Evolutionary conservation across 148 eudicot species (phyloP).

Genomic region (Selenicereus undatus): DNA sequence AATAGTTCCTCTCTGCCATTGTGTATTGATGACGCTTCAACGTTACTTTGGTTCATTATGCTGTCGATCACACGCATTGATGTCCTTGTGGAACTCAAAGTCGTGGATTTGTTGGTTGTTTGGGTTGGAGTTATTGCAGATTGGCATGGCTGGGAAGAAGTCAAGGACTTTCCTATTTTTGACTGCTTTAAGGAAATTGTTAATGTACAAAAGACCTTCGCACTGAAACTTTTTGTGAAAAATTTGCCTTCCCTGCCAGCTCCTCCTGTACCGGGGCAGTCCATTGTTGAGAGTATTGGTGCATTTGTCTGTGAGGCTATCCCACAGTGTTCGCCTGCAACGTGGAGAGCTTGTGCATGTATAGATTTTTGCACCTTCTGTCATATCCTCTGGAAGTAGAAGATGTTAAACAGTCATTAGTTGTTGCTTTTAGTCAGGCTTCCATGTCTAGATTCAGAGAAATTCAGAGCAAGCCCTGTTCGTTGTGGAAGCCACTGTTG

Average conservation of each 20-base stretch:
- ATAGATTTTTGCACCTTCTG: conserved; percentile 51
- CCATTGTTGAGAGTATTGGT: conserved; percentile 52
- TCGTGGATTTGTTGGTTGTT: conserved; percentile 46
- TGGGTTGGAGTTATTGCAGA: conserved; percentile 64
- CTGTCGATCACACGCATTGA: conserved; percentile 36
- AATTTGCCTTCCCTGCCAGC: conserved; percentile 49
- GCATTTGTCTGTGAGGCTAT: conserved; percentile 56
- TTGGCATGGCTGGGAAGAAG: conserved; percentile 78
- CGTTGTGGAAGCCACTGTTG: conserved; percentile 59
- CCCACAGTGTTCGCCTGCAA: conserved; percentile 62
- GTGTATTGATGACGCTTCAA: conserved; percentile 64
- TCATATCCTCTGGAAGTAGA: conserved; percentile 41
- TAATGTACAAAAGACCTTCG: conserved; percentile 38
- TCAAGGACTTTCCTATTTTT: conserved; percentile 66
- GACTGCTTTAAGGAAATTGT: conserved; percentile 62
- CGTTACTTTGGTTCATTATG: conserved; percentile 56
- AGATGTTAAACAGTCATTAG: conserved; percentile 53
- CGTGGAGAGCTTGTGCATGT: conserved; percentile 58
- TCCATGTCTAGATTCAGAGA: conserved; percentile 53
- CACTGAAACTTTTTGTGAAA: conserved; percentile 38
- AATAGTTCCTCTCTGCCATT: conserved; percentile 40
- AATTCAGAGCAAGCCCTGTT: conserved; percentile 39
- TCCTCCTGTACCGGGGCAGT: conserved; percentile 47
- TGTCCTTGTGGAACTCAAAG: conserved; percentile 39
- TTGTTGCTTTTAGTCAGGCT: conserved; percentile 46